Evolutionary conservation across 1,284 basidiomycete genomes (phyloP), one percentile per base, ranked within the genome.

Genomic region (Puccinia horiana): DNA sequence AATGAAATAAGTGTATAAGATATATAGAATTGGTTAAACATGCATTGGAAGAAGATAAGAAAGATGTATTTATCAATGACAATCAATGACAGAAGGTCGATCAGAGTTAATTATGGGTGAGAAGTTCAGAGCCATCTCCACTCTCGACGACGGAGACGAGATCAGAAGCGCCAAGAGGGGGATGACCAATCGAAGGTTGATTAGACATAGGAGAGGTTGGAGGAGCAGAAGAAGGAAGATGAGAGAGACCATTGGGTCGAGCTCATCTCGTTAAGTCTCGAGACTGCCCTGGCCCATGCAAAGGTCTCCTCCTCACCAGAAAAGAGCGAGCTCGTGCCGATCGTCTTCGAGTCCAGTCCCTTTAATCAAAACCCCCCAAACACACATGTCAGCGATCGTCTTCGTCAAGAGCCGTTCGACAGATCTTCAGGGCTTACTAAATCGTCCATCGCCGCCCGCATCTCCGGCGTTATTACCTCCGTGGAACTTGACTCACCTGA

Each of bases 231-330:
- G 61, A 65, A 20, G 61, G 40, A 35, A 5, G 18, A 18, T n/a
- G 29, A 35, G 61, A 65, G 61, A 18, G 92, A 91, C 93, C 93
- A 94, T 84, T 93, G 91, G 84, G 89, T 91, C 85, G 92, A 93
- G 67, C 94, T 93, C 95, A 97, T 96, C 87, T 97, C 92, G 47
- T 94, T 92, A 37, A 97, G 88, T 73, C 95, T 90, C 42, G 93
- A 95, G 85, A 95, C 95, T 52, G 94, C 95, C 73, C 95, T 90
- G 14, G 94, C 95, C 87, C 96, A 98, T 0, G 95, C 95, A 86
- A 98, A 97, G 9, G 96, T 86, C 87, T 98, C 95, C 87, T 97
- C 95, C 85, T 97, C 94, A 4, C 94, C 94, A 0, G 92, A 92
- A 86, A 97, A 98, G 87, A 98, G 93, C 32, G 94, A 92, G 81